Percentiles rank a stretch among this genome's conserved stretches.
These are phyloP conservation scores for Citrus sp. DNA, from an alignment of 345 rosid genomes.

Conservation along the genomic window DNA sequence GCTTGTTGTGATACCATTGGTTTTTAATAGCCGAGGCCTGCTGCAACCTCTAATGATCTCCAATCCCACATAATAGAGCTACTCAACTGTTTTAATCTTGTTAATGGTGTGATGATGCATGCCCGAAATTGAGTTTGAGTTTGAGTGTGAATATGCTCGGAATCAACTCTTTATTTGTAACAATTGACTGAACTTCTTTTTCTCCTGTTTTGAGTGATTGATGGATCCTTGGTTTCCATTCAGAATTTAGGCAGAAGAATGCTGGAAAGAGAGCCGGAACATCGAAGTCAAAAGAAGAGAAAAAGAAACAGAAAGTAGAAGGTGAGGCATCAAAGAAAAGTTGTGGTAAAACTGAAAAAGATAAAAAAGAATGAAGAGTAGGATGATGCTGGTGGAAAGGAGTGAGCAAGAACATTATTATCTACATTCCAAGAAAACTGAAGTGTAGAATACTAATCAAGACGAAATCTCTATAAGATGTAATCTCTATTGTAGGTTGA, in stretches of 20 bases:
- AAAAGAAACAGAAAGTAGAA: conserved; percentile 48
- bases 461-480: background rate
- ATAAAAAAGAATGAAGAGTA: background rate
- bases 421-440: background rate
- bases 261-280: conserved; percentile 58
- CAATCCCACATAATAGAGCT: background rate
- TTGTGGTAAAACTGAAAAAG: conserved; percentile 31
- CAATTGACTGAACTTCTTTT: background rate
- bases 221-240: conserved; percentile 7
- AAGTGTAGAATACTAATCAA: background rate
- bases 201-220: background rate
- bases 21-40: background rate
- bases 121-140: background rate
- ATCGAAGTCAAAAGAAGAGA: conserved; percentile 38
- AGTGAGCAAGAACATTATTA: conserved; percentile 6
- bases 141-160: background rate
- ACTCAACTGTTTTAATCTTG: background rate
- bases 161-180: background rate
- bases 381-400: background rate
- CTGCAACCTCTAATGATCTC: background rate
- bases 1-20: too few species aligned
- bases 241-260: conserved; percentile 66
- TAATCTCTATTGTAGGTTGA: background rate
- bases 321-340: conserved; percentile 31
- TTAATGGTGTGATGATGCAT: background rate